Percentiles rank a stretch among this genome's conserved stretches.
These are phyloP conservation scores for Protomyces inouyei DNA, from an alignment of 1,139 yeast species.

Conservation along the genomic window DNA sequence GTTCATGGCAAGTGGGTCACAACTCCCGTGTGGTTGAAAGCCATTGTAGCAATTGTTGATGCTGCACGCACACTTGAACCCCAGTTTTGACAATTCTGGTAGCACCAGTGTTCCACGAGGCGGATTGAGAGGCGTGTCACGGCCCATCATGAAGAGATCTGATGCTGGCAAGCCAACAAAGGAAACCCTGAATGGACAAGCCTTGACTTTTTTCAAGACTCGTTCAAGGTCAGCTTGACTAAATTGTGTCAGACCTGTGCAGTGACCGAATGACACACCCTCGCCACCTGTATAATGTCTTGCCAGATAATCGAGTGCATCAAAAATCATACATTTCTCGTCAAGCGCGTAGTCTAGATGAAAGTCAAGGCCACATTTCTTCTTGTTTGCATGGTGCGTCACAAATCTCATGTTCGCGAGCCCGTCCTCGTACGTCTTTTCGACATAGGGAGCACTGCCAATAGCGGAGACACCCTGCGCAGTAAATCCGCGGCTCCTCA, in stretches of 20 bases:
- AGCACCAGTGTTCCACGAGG: neutral
- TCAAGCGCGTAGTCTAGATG: constrained; percentile 5
- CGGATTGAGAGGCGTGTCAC: neutral
- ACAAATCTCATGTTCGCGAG: neutral
- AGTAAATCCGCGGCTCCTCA: too few species aligned
- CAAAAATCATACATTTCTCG: neutral
- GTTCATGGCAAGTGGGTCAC: constrained; percentile 3
- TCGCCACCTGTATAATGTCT: neutral
- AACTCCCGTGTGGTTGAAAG: neutral
- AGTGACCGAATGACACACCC: neutral
- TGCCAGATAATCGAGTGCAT: neutral
- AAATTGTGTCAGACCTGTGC: neutral
- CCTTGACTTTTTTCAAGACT: neutral
- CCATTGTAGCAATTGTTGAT: constrained; percentile 3
- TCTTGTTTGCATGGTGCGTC: neutral
- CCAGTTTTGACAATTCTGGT: neutral
- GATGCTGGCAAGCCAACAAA: constrained; percentile 1
- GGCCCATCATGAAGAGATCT: constrained; percentile 4
- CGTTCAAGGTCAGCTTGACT: neutral
- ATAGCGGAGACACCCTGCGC: neutral
- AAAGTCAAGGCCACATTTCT: neutral
- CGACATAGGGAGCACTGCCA: constrained; percentile 4
- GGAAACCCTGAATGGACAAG: neutral
- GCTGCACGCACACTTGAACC: neutral
- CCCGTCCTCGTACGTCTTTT: neutral